Evolutionary conservation across 192 early-diverging fungal species (phyloP).

Genomic region (Dimargaris cristalligena): DNA sequence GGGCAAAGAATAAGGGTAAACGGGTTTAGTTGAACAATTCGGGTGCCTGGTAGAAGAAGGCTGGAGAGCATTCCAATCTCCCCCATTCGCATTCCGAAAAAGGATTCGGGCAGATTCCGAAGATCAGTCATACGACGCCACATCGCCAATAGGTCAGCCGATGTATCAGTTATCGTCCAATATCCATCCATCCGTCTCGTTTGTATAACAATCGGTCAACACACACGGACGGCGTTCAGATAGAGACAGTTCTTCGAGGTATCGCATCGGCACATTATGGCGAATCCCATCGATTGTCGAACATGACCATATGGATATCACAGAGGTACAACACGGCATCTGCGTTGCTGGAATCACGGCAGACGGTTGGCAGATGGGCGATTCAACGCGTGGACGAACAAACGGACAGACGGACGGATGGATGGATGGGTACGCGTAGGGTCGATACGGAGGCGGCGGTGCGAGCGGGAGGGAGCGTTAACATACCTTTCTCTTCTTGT

Average conservation of each 20-base stretch:
- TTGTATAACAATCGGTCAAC: no score
- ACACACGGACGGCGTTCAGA: neutral
- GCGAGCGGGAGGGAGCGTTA: neutral
- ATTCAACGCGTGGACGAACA: no score
- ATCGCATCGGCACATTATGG: neutral
- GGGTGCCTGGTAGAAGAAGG: neutral
- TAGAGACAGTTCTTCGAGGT: neutral
- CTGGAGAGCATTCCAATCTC: neutral
- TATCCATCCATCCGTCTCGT: no score
- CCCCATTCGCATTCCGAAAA: neutral
- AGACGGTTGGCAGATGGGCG: no score
- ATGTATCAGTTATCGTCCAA: no score
- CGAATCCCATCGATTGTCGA: neutral
- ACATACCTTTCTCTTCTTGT: constrained; percentile 11
- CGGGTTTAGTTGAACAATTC: neutral
- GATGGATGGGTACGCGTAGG: neutral
- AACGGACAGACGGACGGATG: constrained; percentile 9
- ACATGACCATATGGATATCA: neutral
- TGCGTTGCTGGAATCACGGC: neutral
- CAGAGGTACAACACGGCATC: neutral
- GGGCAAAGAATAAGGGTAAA: neutral
- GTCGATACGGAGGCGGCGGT: neutral
- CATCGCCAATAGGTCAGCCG: neutral
- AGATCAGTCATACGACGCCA: neutral
- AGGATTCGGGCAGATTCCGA: neutral